phyloP scores from a whole-genome alignment of 805 yeast genomes.

The Starmerella apis region DNA sequence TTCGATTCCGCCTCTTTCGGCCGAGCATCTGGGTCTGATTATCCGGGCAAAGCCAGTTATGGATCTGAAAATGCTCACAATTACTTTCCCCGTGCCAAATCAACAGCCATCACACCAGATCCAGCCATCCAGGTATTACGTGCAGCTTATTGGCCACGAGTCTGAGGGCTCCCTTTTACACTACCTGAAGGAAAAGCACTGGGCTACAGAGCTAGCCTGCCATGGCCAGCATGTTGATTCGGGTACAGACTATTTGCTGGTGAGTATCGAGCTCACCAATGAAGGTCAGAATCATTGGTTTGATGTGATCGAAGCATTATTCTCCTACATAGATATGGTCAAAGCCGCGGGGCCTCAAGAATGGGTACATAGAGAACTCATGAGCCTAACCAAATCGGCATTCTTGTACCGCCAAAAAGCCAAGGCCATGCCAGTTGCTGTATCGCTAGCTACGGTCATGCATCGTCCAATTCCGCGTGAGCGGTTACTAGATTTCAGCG shows the following conservation, averaged over 20 bases:
- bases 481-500: constrained; percentile 45
- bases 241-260: constrained; percentile 56
- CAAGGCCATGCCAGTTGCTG: constrained; percentile 62
- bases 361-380: constrained; percentile 73
- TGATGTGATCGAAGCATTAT: constrained; percentile 47
- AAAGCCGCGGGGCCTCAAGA: constrained; percentile 50
- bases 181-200: constrained; percentile 56
- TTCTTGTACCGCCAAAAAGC: constrained; percentile 75
- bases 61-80: constrained; percentile 57
- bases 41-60: constrained; percentile 70
- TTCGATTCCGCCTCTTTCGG: constrained; percentile 39
- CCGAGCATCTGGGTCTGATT: constrained; percentile 42
- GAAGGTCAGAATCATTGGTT: constrained; percentile 53
- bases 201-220: constrained; percentile 71
- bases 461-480: constrained; percentile 59
- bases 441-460: constrained; percentile 50
- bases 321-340: constrained; percentile 65
- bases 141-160: constrained; percentile 89
- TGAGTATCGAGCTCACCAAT: constrained; percentile 66
- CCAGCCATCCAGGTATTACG: constrained; percentile 58
- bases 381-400: constrained; percentile 52
- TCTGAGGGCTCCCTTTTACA: constrained; percentile 73
- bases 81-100: constrained; percentile 69
- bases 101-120: constrained; percentile 54
- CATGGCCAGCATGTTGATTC: constrained; percentile 49